Percentiles rank a stretch among this genome's conserved stretches.
Conservation (phyloP, 2,329 filamentous ascomycete species). For the Elsinoe fawcettii region DNA sequence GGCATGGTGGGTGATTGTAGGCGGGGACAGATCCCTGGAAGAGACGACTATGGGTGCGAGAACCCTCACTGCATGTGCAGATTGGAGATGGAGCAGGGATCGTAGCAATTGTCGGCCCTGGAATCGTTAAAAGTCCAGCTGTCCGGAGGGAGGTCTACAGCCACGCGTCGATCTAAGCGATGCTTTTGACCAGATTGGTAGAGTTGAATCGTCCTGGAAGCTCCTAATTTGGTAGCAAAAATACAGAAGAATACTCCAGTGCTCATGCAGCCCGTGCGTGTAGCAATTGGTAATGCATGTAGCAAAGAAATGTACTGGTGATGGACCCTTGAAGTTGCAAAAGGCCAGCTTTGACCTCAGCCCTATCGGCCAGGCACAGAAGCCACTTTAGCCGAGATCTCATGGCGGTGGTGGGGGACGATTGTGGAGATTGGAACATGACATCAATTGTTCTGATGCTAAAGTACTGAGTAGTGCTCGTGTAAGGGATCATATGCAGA, state of each 20-base stretch:
- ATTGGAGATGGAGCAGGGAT: neutral
- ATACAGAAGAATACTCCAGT: neutral
- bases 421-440: neutral
- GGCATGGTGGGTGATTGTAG: conserved; percentile 52
- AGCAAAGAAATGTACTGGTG: neutral
- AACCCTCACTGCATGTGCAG: neutral
- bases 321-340: conserved; percentile 4
- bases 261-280: neutral
- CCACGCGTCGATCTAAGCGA: neutral
- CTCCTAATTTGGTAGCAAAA: neutral
- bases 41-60: neutral
- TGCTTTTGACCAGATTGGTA: neutral
- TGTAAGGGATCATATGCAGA: neutral
- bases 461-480: too few relatives aligned
- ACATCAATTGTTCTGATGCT: neutral
- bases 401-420: neutral
- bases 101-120: neutral
- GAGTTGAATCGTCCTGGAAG: neutral
- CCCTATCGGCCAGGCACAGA: conserved; percentile 3
- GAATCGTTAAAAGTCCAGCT: neutral
- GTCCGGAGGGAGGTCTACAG: neutral
- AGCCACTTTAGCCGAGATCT: conserved; percentile 3
- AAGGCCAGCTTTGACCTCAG: conserved; percentile 13
- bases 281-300: conserved; percentile 1
- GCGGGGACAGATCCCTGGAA: neutral